Percentiles rank a stretch among this genome's conserved stretches.
phyloP scores from a whole-genome alignment of 2,329 filamentous ascomycete genomes.

The Cryoendolithus antarcticus region DNA sequence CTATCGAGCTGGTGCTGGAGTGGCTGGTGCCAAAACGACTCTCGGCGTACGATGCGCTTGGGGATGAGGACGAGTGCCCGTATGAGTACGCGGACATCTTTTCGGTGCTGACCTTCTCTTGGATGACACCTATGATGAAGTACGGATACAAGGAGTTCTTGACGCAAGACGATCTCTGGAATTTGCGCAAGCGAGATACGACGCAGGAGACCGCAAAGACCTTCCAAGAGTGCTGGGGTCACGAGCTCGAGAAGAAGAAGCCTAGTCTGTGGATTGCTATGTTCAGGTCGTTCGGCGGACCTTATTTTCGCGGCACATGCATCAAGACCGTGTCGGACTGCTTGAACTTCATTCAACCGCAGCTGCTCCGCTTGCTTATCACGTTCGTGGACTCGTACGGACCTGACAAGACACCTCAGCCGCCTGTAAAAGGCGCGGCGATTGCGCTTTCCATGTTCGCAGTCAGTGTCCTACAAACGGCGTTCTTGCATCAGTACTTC shows the following conservation, averaged over 20 bases:
- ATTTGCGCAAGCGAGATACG: constrained; percentile 65
- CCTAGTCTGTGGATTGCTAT: constrained; percentile 82
- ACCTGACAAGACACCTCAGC: constrained; percentile 48
- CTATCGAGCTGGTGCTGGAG: constrained; percentile 63
- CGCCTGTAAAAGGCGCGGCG: constrained; percentile 68
- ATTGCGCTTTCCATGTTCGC: constrained; percentile 89
- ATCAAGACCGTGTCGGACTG: constrained; percentile 86
- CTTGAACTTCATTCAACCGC: constrained; percentile 80
- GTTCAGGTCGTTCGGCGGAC: constrained; percentile 70
- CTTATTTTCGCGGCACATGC: constrained; percentile 66
- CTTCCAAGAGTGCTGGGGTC: constrained; percentile 65
- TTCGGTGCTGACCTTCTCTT: constrained; percentile 84
- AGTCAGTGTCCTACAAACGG: constrained; percentile 75
- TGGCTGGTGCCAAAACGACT: constrained; percentile 75
- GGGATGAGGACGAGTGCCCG: constrained; percentile 58
- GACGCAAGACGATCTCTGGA: constrained; percentile 94
- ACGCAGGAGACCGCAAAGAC: constrained; percentile 58
- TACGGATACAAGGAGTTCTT: constrained; percentile 84
- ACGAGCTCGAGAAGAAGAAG: constrained; percentile 56
- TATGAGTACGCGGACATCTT: constrained; percentile 91
- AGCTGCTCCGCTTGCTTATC: constrained; percentile 75
- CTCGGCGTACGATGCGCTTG: constrained; percentile 55
- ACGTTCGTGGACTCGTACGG: constrained; percentile 69
- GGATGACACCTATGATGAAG: constrained; percentile 99
- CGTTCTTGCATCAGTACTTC: constrained; percentile 93